Percentiles rank a stretch among this genome's conserved stretches.
These are phyloP conservation scores for Lineolata rhizophorae DNA, from an alignment of 495 filamentous ascomycete species.

Conservation along the genomic window DNA sequence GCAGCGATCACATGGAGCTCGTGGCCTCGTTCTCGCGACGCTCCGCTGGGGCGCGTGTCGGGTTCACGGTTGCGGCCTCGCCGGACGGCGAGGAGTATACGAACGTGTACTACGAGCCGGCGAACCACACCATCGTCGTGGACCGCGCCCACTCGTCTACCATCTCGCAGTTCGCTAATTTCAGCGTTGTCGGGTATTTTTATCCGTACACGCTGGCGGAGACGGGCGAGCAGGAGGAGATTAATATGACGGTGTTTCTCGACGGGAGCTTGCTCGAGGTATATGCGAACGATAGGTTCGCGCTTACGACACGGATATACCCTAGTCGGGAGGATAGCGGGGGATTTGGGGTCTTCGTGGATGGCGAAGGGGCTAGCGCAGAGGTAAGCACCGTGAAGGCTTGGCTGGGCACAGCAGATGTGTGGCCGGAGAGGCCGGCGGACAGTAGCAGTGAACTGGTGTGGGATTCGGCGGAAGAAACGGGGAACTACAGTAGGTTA, in stretches of 20 bases:
- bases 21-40: slow-evolving; percentile 11
- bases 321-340: slow-evolving; percentile 13
- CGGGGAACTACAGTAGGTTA: slow-evolving; percentile 20
- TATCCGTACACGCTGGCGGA: slow-evolving; percentile 13
- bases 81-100: slow-evolving; percentile 17
- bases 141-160: slow-evolving; percentile 14
- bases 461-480: slow-evolving; percentile 17
- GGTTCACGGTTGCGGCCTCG: slow-evolving; percentile 14
- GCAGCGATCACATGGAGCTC: slow-evolving; percentile 11
- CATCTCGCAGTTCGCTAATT: slow-evolving; percentile 12
- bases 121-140: slow-evolving; percentile 16
- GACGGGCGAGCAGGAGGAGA: slow-evolving; percentile 9
- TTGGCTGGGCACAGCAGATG: slow-evolving; percentile 11
- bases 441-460: slow-evolving; percentile 16
- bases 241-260: slow-evolving; percentile 16
- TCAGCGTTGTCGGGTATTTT: slow-evolving; percentile 16
- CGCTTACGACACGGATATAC: slow-evolving; percentile 18
- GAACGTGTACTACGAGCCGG: slow-evolving; percentile 15
- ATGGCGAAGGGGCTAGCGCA: slow-evolving; percentile 9
- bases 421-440: slow-evolving; percentile 14
- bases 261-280: slow-evolving; percentile 18
- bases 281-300: slow-evolving; percentile 18
- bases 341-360: slow-evolving; percentile 15
- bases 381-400: slow-evolving; percentile 8
- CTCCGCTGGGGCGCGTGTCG: slow-evolving; percentile 10